Evolutionary conservation across 441 rosid species (phyloP).

Genomic region (Rhodomyrtus psidioides): DNA sequence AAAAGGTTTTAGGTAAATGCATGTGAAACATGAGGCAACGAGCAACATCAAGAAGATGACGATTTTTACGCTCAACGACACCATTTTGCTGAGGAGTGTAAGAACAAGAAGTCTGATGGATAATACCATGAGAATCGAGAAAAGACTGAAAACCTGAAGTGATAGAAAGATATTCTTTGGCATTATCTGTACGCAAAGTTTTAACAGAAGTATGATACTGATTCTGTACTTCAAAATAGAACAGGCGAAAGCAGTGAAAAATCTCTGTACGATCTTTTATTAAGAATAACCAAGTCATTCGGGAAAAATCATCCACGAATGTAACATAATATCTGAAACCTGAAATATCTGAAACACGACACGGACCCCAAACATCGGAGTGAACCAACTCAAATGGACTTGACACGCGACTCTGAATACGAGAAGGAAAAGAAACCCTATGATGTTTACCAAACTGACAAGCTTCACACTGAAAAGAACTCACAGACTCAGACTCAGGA

Average conservation of each 20-base stretch:
- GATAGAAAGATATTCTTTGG: background rate
- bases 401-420: background rate
- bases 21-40: no score
- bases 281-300: background rate
- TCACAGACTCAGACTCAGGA: background rate
- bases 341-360: rapidly evolving
- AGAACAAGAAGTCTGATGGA: no score
- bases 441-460: background rate
- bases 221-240: background rate
- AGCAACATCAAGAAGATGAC: no score
- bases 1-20: no score
- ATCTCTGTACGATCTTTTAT: background rate
- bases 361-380: background rate
- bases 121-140: no score
- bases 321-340: background rate
- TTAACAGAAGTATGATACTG: no score
- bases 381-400: background rate
- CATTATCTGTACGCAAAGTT: background rate
- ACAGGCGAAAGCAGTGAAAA: background rate
- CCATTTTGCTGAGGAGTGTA: background rate
- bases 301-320: background rate
- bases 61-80: no score
- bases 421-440: background rate
- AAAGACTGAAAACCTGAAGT: no score
- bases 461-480: background rate